Evolutionary conservation across 441 rosid genomes (phyloP).

Genomic region (Brassica hybrid): DNA sequence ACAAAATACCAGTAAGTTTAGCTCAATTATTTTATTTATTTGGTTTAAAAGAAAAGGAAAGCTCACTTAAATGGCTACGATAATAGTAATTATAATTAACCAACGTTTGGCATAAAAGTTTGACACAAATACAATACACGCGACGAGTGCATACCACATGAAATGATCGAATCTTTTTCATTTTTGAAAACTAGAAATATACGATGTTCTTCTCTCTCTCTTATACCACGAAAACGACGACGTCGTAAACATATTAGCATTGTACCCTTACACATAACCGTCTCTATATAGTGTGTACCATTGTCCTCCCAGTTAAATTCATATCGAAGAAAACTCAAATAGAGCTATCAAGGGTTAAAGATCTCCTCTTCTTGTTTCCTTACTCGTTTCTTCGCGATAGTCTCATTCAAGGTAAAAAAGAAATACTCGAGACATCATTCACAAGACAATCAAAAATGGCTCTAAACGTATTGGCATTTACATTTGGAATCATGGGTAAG

Average conservation of each 20-base stretch:
- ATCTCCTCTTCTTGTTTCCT: background rate
- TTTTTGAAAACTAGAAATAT: slow-evolving; percentile 26
- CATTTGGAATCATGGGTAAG: background rate
- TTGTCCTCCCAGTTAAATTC: background rate
- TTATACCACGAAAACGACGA: slow-evolving; percentile 15
- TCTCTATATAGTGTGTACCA: slow-evolving; percentile 29
- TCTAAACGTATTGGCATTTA: slow-evolving; percentile 6
- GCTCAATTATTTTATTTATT: background rate
- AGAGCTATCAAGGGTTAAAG: background rate
- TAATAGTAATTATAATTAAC: background rate
- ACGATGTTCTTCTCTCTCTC: slow-evolving; percentile 8
- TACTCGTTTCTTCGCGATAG: no score
- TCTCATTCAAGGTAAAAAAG: no score
- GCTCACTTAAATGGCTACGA: slow-evolving; percentile 12
- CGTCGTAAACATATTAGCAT: background rate
- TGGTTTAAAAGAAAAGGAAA: slow-evolving; percentile 10
- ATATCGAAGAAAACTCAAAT: background rate
- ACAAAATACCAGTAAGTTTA: background rate
- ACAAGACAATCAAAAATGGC: background rate
- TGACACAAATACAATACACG: background rate
- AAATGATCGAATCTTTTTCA: background rate
- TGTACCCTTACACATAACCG: slow-evolving; percentile 2
- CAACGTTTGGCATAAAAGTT: background rate
- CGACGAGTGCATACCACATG: background rate
- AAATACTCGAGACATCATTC: background rate